Percentiles rank a stretch among this genome's conserved stretches.
phyloP scores from a whole-genome alignment of 257 asterid species.

The Solanum paucissectum region DNA sequence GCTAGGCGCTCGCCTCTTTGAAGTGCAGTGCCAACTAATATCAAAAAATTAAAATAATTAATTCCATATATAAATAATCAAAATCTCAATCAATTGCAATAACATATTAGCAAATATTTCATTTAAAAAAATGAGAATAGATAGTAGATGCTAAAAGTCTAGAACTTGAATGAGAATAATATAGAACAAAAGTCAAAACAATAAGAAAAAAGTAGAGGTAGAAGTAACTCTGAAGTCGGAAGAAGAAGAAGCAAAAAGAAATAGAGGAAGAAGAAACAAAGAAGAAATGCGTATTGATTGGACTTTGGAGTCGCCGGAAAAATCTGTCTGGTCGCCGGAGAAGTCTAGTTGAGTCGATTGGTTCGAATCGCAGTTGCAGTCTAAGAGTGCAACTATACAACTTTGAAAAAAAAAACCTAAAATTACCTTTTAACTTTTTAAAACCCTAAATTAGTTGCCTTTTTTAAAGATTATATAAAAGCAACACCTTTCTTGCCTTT shows the following conservation, averaged over 20 bases:
- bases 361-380: not conserved
- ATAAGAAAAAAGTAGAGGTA: not conserved
- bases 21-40: not conserved
- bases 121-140: not conserved
- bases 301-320: not conserved
- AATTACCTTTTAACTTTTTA: not conserved
- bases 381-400: not conserved
- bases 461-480: too few species aligned
- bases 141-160: not conserved
- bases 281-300: not conserved
- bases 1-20: not conserved
- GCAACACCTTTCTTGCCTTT: not conserved
- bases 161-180: not conserved
- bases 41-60: too few species aligned
- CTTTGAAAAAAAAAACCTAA: not conserved
- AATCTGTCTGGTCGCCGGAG: not conserved
- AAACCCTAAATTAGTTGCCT: not conserved
- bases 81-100: not conserved
- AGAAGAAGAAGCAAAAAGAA: not conserved
- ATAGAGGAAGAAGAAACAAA: not conserved
- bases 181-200: not conserved
- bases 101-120: not conserved
- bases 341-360: not conserved
- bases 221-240: not conserved
- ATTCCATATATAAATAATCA: not conserved